These are phyloP conservation scores for Chondrostereum purpureum DNA, from an alignment of 1,284 basidiomycete genomes.

Conservation along the genomic window DNA sequence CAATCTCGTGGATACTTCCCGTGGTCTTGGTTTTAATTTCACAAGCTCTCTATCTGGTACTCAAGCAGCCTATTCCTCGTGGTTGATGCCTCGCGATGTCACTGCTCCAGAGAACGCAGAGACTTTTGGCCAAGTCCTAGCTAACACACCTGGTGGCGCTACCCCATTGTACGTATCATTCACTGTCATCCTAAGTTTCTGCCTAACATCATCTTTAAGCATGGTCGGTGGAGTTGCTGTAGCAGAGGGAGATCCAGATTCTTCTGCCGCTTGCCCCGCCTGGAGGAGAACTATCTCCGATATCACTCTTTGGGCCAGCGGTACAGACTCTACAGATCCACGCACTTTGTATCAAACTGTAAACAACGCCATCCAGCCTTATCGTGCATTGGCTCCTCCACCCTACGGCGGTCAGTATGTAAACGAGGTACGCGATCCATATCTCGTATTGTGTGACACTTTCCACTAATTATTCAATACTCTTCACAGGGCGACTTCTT, in stretches of 20 bases:
- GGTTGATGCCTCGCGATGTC: constrained; percentile 7
- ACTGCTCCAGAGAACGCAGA: constrained; percentile 1
- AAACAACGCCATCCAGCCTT: constrained; percentile 3
- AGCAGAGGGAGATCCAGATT: not conserved
- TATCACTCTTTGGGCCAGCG: constrained; percentile 1
- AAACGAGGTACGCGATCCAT: constrained; percentile 6
- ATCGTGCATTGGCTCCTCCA: constrained; percentile 5
- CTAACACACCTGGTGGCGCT: constrained; percentile 1
- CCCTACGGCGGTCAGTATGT: constrained; percentile 8
- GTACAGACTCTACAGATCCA: not conserved
- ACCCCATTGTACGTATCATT: constrained; percentile 5
- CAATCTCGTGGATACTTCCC: too few relatives aligned
- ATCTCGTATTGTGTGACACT: not conserved
- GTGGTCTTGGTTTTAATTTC: constrained; percentile 9
- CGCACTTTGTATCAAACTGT: not conserved
- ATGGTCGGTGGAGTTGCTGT: constrained; percentile 10
- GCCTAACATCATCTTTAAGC: not conserved
- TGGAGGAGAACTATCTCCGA: constrained; percentile 8
- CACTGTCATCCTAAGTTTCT: not conserved
- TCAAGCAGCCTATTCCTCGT: constrained; percentile 1
- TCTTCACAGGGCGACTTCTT: too few relatives aligned
- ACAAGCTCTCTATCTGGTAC: not conserved
- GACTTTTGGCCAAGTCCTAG: constrained; percentile 1
- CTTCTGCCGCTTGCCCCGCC: constrained; percentile 5
- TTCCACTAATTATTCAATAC: not conserved